Evolutionary conservation across 116 monocot species (phyloP), one percentile per base, ranked within the genome.

Genomic region (Papilionanthe hybrid): DNA sequence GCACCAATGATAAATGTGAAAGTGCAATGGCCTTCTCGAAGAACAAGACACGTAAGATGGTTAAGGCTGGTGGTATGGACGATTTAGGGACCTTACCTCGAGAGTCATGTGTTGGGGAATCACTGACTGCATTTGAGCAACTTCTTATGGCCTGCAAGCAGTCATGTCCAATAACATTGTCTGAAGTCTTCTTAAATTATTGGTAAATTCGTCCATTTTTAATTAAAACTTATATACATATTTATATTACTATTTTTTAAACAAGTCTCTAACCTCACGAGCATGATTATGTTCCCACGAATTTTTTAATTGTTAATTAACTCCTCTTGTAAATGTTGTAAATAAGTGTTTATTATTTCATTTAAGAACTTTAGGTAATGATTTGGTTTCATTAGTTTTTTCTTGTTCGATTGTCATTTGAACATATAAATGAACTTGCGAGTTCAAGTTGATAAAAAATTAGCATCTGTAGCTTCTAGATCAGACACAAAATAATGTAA

Each of bases 131-230:
- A 48, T 94, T 94, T 76, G 49, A 78, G 5, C 90, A 93, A 77
- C 89, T 99, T 82, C 82, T 99, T 13, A 87, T 91, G 87, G 90
- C 87, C 82, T 99, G 98, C 80, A 78, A 57, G 29, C 98, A 94
- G 75, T 55, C 88, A 76, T 49, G 83, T 80, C 91, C 98, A 15
- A 76, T 89, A 41, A 84, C 77, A 41, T 80, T 96, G 23, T 77
- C 84, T 76, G 93, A 92, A 83, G 89, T 83, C 55, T 85, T 96
- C 78, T 89, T 84, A 4, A 50, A 76, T 63, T 93, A 93, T 83
- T 91, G 98, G 98, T 97, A 83, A 47, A 27, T n/a, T 50, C 19
- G 0, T 73, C n/a, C 22, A n/a, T 20, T 73, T 13, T 43, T 19
- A 20, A 73, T 28, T 69, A 43, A 72, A 42, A 7, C 18, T 10